Conservation (phyloP, 352 stramenopile species). For the Pythium inflatum region DNA sequence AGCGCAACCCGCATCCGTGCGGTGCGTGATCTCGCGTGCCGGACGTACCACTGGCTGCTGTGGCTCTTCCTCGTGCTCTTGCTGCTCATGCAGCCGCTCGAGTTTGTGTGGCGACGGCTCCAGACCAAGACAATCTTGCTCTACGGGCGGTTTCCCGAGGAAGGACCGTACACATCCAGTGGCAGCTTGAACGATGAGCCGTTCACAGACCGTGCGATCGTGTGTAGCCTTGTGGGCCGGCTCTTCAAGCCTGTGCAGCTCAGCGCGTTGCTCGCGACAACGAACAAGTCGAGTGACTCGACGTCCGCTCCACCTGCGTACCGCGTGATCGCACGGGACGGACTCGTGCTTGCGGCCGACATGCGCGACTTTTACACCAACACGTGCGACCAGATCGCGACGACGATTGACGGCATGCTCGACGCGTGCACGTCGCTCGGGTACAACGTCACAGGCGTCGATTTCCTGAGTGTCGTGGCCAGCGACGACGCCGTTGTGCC, state of each 20-base stretch:
- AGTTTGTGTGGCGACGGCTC: slow-evolving; percentile 37
- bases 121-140: background rate
- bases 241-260: slow-evolving; percentile 45
- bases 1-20: background rate
- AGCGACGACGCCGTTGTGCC: slow-evolving; percentile 24
- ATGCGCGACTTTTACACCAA: slow-evolving; percentile 17
- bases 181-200: slow-evolving; percentile 52
- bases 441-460: slow-evolving; percentile 30
- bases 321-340: slow-evolving; percentile 22
- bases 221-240: slow-evolving; percentile 43
- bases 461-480: slow-evolving; percentile 36
- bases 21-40: background rate
- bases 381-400: slow-evolving; percentile 26
- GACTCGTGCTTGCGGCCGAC: background rate
- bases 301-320: slow-evolving; percentile 10
- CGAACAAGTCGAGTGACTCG: background rate
- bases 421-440: slow-evolving; percentile 22
- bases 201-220: slow-evolving; percentile 52
- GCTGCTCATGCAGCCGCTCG: slow-evolving; percentile 16
- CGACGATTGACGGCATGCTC: slow-evolving; percentile 22
- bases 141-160: slow-evolving; percentile 27
- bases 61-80: slow-evolving; percentile 15
- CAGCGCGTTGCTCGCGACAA: slow-evolving; percentile 33
- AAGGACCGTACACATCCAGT: background rate
- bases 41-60: slow-evolving; percentile 20